Evolutionary conservation across 768 basidiomycete species (phyloP).

Genomic region (Suillus brevipes): DNA sequence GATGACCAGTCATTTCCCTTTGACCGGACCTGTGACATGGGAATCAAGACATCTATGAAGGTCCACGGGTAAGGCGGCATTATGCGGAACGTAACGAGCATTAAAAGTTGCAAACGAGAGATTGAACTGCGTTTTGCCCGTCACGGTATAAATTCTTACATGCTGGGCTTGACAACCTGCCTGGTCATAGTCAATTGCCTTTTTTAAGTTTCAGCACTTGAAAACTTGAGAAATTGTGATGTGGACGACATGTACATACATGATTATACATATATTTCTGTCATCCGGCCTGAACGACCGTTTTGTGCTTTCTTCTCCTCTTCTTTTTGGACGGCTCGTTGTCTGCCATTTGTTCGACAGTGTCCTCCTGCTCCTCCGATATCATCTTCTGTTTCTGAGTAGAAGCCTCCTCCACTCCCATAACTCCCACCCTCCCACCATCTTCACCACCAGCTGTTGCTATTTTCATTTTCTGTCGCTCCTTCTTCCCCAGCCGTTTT

Average conservation of each 20-base stretch:
- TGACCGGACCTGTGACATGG: too few species aligned
- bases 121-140: too few species aligned
- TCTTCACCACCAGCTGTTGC: neutral
- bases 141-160: too few species aligned
- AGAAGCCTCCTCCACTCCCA: neutral
- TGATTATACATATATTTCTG: neutral
- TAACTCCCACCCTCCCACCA: neutral
- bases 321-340: neutral
- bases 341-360: neutral
- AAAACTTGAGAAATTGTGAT: neutral
- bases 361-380: neutral
- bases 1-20: too few species aligned
- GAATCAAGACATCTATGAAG: too few species aligned
- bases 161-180: too few species aligned
- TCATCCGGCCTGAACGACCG: neutral
- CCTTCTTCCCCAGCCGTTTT: conserved; percentile 73
- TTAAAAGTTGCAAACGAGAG: too few species aligned
- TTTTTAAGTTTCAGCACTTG: too few species aligned
- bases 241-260: neutral
- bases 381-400: neutral
- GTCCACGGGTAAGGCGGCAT: too few species aligned
- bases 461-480: conserved; percentile 52
- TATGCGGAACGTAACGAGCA: too few species aligned
- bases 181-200: too few species aligned
- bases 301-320: neutral